phyloP scores from a whole-genome alignment of 352 stramenopile species.

The Phytophthora pini region DNA sequence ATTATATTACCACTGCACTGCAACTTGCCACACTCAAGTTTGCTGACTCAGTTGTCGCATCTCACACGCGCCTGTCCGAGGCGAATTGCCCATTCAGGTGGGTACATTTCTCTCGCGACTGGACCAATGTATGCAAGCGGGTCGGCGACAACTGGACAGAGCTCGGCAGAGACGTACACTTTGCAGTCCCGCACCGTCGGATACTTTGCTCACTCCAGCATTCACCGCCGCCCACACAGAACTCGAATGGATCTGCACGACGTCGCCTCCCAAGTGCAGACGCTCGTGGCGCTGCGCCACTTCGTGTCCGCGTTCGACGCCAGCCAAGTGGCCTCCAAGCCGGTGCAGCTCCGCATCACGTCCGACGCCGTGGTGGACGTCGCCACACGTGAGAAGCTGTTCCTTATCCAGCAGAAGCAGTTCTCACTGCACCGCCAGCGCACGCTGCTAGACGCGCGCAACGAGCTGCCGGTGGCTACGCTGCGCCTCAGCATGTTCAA shows the following conservation, averaged over 20 bases:
- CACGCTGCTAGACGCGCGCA: constrained; percentile 43
- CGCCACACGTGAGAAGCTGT: constrained; percentile 29
- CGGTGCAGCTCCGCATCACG: constrained; percentile 31
- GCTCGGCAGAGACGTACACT: background rate
- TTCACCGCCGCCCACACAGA: constrained; percentile 3
- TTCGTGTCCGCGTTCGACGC: constrained; percentile 48
- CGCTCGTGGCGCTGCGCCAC: constrained; percentile 43
- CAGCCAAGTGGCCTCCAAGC: constrained; percentile 34
- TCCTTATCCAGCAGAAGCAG: constrained; percentile 37
- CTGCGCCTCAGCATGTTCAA: constrained; percentile 45
- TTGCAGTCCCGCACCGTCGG: constrained; percentile 6
- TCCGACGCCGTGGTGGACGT: constrained; percentile 31
- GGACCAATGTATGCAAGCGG: constrained; percentile 2
- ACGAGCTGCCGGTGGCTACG: constrained; percentile 39
- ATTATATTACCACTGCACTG: background rate
- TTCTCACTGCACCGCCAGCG: constrained; percentile 47
- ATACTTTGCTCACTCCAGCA: constrained; percentile 12
- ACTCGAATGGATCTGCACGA: constrained; percentile 36
- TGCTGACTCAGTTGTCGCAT: constrained; percentile 3
- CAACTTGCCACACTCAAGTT: background rate
- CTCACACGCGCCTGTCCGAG: background rate
- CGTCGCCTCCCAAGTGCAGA: constrained; percentile 41
- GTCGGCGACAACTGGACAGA: background rate
- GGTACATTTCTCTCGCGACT: constrained; percentile 8
- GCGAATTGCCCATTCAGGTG: background rate